Conservation (phyloP, 2,329 filamentous ascomycete species). For the Erysiphe pulchra region DNA sequence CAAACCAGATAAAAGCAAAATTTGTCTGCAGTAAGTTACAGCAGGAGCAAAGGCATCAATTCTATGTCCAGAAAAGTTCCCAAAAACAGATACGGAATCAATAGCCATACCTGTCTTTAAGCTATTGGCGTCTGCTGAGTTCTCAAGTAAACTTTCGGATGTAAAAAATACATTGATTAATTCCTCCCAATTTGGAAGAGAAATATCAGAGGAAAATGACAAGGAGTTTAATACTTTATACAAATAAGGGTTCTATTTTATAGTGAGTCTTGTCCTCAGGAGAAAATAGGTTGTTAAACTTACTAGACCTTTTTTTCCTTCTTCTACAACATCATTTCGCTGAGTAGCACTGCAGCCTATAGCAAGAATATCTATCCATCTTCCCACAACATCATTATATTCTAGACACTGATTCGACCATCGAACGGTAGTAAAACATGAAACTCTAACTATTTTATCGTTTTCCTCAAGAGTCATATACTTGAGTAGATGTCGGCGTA, state of each 20-base stretch:
- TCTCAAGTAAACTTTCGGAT: slow-evolving; percentile 12
- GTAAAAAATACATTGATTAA: slow-evolving; percentile 25
- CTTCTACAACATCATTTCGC: slow-evolving; percentile 63
- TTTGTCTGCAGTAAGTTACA: slow-evolving; percentile 38
- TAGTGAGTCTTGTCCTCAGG: neutral
- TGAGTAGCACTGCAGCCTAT: slow-evolving; percentile 39
- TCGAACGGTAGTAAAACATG: slow-evolving; percentile 58
- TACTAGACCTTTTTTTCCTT: slow-evolving; percentile 70
- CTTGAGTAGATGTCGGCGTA: slow-evolving; percentile 30
- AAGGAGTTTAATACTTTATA: slow-evolving; percentile 32
- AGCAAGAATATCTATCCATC: slow-evolving; percentile 76
- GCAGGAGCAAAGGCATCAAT: slow-evolving; percentile 38
- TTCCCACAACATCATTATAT: slow-evolving; percentile 50
- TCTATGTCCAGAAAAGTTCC: slow-evolving; percentile 16
- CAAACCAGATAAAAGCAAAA: slow-evolving; percentile 29
- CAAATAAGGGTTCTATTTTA: slow-evolving; percentile 32
- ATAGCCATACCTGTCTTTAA: slow-evolving; percentile 17
- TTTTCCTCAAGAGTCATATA: slow-evolving; percentile 34
- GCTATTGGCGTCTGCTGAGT: slow-evolving; percentile 11
- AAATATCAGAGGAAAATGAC: slow-evolving; percentile 17
- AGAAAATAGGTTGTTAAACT: slow-evolving; percentile 12
- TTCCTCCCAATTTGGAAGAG: slow-evolving; percentile 25
- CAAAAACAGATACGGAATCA: slow-evolving; percentile 15
- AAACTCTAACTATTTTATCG: slow-evolving; percentile 35
- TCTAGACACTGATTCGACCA: slow-evolving; percentile 76